phyloP scores from a whole-genome alignment of 768 basidiomycete species.

The Ramaria sp. region DNA sequence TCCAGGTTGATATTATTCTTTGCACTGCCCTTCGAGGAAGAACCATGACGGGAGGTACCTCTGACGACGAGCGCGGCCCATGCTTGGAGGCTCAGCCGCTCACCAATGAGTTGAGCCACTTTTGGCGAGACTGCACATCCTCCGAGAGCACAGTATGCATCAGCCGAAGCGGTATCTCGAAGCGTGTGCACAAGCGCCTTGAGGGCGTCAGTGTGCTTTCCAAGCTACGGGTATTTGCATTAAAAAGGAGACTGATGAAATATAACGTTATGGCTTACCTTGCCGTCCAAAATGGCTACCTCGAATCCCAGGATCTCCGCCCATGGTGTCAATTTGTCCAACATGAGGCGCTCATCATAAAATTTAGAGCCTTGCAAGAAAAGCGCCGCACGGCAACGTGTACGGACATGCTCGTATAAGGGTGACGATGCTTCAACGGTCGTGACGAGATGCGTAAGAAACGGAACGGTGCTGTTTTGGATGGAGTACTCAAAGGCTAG shows the following conservation, averaged over 20 bases:
- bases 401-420: slow-evolving; percentile 40
- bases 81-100: slow-evolving; percentile 36
- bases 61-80: slow-evolving; percentile 41
- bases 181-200: slow-evolving; percentile 57
- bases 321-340: slow-evolving; percentile 32
- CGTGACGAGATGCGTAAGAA: background rate
- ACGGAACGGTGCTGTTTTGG: background rate
- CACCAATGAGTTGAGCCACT: slow-evolving; percentile 40
- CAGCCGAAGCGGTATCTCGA: slow-evolving; percentile 66
- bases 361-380: slow-evolving; percentile 69
- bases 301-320: slow-evolving; percentile 58
- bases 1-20: slow-evolving; percentile 31
- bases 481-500: background rate
- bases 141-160: slow-evolving; percentile 75
- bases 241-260: background rate
- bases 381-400: slow-evolving; percentile 64
- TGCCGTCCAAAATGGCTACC: slow-evolving; percentile 66
- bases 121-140: slow-evolving; percentile 63
- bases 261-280: slow-evolving; percentile 32
- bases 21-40: slow-evolving; percentile 18
- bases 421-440: background rate
- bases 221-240: slow-evolving; percentile 27
- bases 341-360: slow-evolving; percentile 47
- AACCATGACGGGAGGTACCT: slow-evolving; percentile 3
- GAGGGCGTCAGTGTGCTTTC: slow-evolving; percentile 54